Conservation (phyloP, 2,329 filamentous ascomycete species). For the Leptographium wingfieldii region DNA sequence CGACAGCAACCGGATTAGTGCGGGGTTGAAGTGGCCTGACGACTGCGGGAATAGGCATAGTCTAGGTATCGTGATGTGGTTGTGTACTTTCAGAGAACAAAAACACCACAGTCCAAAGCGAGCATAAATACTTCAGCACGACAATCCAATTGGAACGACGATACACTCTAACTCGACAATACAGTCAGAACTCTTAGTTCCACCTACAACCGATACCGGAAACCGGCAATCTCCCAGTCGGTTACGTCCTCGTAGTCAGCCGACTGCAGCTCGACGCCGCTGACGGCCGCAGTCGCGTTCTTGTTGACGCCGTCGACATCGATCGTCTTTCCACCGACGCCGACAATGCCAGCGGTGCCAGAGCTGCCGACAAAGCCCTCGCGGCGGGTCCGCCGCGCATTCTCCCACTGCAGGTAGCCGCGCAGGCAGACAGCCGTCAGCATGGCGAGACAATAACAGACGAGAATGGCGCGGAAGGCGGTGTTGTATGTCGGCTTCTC, state of each 20-base stretch:
- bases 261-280: conserved; percentile 24
- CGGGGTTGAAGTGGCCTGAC: too few species aligned
- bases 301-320: conserved; percentile 14
- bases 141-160: too few species aligned
- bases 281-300: conserved; percentile 18
- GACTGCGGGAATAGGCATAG: too few species aligned
- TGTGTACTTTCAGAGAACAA: too few species aligned
- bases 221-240: conserved; percentile 46
- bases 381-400: conserved; percentile 25
- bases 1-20: too few species aligned
- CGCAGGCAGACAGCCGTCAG: conserved; percentile 29
- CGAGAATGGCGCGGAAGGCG: conserved; percentile 41
- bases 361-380: conserved; percentile 34
- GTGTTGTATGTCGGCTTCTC: conserved; percentile 40
- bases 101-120: too few species aligned
- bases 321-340: conserved; percentile 22
- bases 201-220: conserved; percentile 35
- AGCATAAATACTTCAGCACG: too few species aligned
- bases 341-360: conserved; percentile 27
- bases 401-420: conserved; percentile 33
- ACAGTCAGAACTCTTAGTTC: too few species aligned
- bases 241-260: conserved; percentile 45
- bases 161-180: too few species aligned
- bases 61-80: too few species aligned
- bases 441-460: conserved; percentile 41